Conservation (phyloP, 345 rosid species). For the Viola odorata region DNA sequence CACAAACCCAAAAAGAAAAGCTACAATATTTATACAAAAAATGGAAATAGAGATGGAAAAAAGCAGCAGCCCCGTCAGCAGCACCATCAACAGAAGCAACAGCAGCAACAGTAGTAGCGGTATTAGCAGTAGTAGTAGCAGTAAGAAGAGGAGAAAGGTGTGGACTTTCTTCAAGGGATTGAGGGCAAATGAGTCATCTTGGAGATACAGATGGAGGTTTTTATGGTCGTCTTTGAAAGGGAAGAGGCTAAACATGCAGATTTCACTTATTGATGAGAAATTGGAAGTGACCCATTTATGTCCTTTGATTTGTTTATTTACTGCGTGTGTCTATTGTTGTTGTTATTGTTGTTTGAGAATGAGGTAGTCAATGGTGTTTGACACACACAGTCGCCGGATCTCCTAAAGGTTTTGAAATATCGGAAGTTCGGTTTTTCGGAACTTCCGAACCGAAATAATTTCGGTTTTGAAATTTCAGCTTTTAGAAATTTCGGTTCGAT, state of each 20-base stretch:
- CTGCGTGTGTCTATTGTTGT: too few species aligned
- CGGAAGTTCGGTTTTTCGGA: too few species aligned
- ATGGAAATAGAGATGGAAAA: slow-evolving; percentile 5
- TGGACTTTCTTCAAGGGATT: slow-evolving; percentile 24
- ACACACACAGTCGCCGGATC: too few species aligned
- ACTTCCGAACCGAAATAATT: too few species aligned
- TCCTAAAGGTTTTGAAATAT: too few species aligned
- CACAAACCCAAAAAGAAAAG: background rate
- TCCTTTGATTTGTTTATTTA: too few species aligned
- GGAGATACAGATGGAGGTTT: slow-evolving; percentile 28
- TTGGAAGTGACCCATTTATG: too few species aligned
- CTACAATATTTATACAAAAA: background rate
- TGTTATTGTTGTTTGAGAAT: too few species aligned
- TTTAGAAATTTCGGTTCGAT: too few species aligned
- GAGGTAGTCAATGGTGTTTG: too few species aligned
- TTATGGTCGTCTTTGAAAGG: slow-evolving; percentile 36
- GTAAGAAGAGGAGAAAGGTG: slow-evolving; percentile 14
- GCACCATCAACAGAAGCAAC: background rate
- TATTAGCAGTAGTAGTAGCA: background rate
- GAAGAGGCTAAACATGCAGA: slow-evolving; percentile 29
- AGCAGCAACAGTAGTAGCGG: background rate
- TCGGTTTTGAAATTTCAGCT: too few species aligned
- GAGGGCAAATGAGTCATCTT: slow-evolving; percentile 19
- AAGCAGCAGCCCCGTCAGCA: background rate
- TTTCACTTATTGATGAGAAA: slow-evolving; percentile 18